These are phyloP conservation scores for Acanthamoeba polyphaga DNA, from an alignment of 208 protist genomes.

Conservation along the genomic window DNA sequence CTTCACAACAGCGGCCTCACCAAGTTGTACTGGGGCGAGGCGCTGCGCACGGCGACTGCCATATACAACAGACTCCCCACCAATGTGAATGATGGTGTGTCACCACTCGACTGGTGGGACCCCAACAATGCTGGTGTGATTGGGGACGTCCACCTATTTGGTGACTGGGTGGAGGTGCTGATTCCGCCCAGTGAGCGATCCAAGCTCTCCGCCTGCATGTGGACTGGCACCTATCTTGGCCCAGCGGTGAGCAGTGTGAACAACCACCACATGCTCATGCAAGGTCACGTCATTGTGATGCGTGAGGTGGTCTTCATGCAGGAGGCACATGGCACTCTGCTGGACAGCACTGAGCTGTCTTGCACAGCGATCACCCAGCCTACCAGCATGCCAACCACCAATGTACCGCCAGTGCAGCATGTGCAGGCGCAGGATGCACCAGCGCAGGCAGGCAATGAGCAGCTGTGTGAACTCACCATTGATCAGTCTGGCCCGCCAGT, in stretches of 20 bases:
- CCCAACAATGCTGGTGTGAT: neutral
- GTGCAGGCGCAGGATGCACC: no score
- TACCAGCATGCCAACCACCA: no score
- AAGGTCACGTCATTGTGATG: neutral
- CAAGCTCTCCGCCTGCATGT: neutral
- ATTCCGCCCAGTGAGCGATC: neutral
- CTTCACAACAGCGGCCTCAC: neutral
- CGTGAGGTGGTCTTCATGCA: neutral
- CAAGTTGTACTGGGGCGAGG: neutral
- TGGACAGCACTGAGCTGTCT: no score
- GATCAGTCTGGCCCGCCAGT: no score
- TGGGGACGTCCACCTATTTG: neutral
- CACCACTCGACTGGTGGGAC: neutral
- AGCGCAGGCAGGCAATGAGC: no score
- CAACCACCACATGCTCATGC: neutral
- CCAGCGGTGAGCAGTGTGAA: no score
- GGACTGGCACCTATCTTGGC: neutral
- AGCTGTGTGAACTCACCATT: no score
- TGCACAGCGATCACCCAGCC: no score
- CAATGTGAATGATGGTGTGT: neutral
- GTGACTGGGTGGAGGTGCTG: no score
- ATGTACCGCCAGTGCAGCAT: no score
- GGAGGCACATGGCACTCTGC: neutral
- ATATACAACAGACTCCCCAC: neutral
- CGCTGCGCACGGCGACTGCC: neutral